A percentile compares a stretch with the other conserved stretches of the same genome.
Conservation (phyloP, 257 asterid genomes). For the Euphrasia confusa region DNA sequence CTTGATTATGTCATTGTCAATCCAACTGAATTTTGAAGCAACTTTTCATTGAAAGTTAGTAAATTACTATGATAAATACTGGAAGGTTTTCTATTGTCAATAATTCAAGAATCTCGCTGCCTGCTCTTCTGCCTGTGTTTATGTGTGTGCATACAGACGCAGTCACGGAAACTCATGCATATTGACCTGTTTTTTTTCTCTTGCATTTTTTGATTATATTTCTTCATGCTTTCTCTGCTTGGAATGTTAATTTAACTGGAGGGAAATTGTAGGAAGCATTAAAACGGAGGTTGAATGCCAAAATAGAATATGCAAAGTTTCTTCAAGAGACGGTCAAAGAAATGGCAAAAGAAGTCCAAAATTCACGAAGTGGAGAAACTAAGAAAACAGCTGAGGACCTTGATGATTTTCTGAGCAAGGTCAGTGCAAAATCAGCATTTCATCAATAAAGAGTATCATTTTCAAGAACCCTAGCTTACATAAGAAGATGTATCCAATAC, state of each 20-base stretch:
- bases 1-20: slow-evolving; percentile 15
- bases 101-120: background rate
- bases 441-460: background rate
- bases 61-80: slow-evolving; percentile 1
- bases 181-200: background rate
- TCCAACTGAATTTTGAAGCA: slow-evolving; percentile 9
- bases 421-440: slow-evolving; percentile 27
- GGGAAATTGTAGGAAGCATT: slow-evolving; percentile 59
- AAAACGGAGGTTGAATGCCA: slow-evolving; percentile 66
- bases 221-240: slow-evolving; percentile 16
- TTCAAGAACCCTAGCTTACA: slow-evolving; percentile 20
- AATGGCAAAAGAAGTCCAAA: slow-evolving; percentile 91
- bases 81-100: slow-evolving; percentile 9
- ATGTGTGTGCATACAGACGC: background rate
- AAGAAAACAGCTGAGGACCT: slow-evolving; percentile 94
- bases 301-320: slow-evolving; percentile 81
- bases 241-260: slow-evolving; percentile 16
- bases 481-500: slow-evolving; percentile 27
- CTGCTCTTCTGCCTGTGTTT: background rate
- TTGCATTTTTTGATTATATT: slow-evolving; percentile 14
- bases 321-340: slow-evolving; percentile 84
- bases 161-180: background rate
- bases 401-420: slow-evolving; percentile 71
- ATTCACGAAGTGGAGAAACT: slow-evolving; percentile 66
- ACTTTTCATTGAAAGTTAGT: background rate